Base-by-base conservation (phyloP, 208 protist species). In the Acanthamoeba rhysodes region DNA sequence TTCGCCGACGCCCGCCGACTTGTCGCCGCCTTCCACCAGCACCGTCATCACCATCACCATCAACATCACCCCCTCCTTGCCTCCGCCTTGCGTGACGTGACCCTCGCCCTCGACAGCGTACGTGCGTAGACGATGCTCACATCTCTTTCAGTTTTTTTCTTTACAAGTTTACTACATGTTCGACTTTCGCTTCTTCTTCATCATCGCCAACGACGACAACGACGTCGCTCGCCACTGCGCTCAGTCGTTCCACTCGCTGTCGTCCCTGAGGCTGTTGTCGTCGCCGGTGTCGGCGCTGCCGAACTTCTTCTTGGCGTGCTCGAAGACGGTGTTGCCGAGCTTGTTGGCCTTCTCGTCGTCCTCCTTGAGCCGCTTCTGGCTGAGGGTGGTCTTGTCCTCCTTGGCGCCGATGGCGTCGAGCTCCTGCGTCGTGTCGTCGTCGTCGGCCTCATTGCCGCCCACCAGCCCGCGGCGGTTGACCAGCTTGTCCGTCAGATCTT, bases 291-390 rank as follows among this genome's bases (percentile, higher is more conserved):
- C 45, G 78, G 78, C 78, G n/a, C 48, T 85, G 78, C 78, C 45
- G 20, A 85, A 85, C 78, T 85, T 85, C 78, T 85, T 85, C 78
- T 85, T 85, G 78, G 78, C 78, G 48, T 85, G 78, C 78, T 85
- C 78, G n/a, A 85, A 85, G 22, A 85, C 78, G 50, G 78, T 85
- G 78, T 85, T 85, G 78, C 78, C 78, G 12, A 85, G 50, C 78
- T 85, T 85, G 78, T 85, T 85, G 78, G 78, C 78, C 78, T 85
- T 85, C 45, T 85, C 78, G 78, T 85, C 78, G 78, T 85, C 78
- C 48, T 85, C 78, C 78, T 85, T 85, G 78, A 85, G 78, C 37
- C 78, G 78, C 78, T 85, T 85, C 78, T 85, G 78, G 78, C 78
- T 85, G 27, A 85, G 78, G 22, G 78, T 85, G 24, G 78, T 85